Percentiles rank a stretch among this genome's conserved stretches.
Conservation (phyloP, 2,329 filamentous ascomycete genomes). For the Rasamsonia emersonii region DNA sequence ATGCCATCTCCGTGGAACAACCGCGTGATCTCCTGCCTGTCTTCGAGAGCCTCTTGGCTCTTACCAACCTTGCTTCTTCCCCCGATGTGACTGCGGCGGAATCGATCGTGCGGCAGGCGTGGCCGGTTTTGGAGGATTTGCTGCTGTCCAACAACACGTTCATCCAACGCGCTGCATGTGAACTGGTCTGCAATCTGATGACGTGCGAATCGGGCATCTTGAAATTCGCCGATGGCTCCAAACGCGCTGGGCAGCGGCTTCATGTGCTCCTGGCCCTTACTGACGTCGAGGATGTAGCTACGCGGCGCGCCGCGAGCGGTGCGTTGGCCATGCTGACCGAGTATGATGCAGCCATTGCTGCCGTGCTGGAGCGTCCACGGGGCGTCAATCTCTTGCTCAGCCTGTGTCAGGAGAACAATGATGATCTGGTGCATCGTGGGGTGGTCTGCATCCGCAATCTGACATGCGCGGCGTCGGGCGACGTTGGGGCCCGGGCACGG, state of each 20-base stretch:
- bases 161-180: slow-evolving; percentile 73
- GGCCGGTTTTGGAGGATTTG: slow-evolving; percentile 72
- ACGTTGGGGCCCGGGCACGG: slow-evolving; percentile 53
- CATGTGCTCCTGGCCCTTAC: slow-evolving; percentile 81
- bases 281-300: slow-evolving; percentile 73
- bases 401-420: slow-evolving; percentile 62
- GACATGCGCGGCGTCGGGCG: slow-evolving; percentile 52
- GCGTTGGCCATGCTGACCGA: slow-evolving; percentile 77
- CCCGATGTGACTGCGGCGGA: slow-evolving; percentile 46
- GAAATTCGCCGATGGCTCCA: slow-evolving; percentile 45
- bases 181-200: slow-evolving; percentile 81
- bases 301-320: slow-evolving; percentile 75
- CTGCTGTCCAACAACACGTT: slow-evolving; percentile 66
- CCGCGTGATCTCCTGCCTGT: slow-evolving; percentile 73
- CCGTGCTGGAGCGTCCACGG: slow-evolving; percentile 60
- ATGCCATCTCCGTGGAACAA: slow-evolving; percentile 41
- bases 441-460: slow-evolving; percentile 69
- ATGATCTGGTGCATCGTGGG: slow-evolving; percentile 52
- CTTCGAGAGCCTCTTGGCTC: slow-evolving; percentile 82
- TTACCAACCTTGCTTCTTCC: slow-evolving; percentile 81
- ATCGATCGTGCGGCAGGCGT: slow-evolving; percentile 64
- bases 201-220: slow-evolving; percentile 36
- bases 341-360: slow-evolving; percentile 65
- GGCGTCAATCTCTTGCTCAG: slow-evolving; percentile 72
- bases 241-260: slow-evolving; percentile 62